These are phyloP conservation scores for Tetrahymena malaccensis DNA, from an alignment of 73 alveolate genomes.

Conservation along the genomic window DNA sequence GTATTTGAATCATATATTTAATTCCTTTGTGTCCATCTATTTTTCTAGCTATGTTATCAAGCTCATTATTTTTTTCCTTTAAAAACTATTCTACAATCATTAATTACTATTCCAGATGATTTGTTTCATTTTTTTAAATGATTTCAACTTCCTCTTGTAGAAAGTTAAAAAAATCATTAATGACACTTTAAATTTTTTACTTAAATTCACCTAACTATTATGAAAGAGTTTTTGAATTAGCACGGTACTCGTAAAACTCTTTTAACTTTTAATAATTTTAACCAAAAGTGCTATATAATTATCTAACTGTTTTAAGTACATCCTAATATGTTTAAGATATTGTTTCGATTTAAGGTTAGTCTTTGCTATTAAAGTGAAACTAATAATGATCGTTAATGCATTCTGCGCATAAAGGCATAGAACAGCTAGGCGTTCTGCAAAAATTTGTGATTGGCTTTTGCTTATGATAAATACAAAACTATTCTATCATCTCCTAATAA, in stretches of 20 bases:
- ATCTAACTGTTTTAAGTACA: background rate
- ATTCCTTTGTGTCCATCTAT: background rate
- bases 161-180: background rate
- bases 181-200: background rate
- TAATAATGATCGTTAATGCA: background rate
- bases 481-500: background rate
- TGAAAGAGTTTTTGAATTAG: background rate
- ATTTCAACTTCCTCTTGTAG: background rate
- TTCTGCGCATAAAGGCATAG: background rate
- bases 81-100: background rate
- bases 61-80: background rate
- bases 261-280: background rate
- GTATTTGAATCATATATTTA: background rate
- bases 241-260: background rate
- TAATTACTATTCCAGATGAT: background rate
- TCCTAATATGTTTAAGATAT: background rate
- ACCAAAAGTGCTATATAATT: background rate
- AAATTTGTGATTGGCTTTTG: background rate
- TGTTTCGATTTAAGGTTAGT: background rate
- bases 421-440: background rate
- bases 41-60: background rate
- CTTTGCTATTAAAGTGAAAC: background rate
- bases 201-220: background rate
- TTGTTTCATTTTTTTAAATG: background rate
- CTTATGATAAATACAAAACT: background rate